Conservation (phyloP, 179 eudicot genomes). For the Beta macrorhiza region DNA sequence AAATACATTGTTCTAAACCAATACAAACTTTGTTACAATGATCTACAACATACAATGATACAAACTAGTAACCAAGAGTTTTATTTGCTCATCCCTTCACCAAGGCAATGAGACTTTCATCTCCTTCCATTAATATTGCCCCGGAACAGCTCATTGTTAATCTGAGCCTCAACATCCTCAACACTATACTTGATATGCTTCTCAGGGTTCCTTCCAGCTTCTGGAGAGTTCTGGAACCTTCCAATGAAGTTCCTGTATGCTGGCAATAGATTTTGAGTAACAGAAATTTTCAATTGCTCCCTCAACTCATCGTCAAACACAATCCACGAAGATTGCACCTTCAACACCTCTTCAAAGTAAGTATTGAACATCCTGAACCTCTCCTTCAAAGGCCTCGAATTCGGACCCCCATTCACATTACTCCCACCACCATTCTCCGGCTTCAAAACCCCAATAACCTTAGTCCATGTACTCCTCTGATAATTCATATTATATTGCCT, state of each 20-base stretch:
- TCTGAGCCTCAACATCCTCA: conserved; percentile 72
- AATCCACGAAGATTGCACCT: conserved; percentile 70
- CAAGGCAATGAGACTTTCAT: conserved; percentile 27
- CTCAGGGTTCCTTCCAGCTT: conserved; percentile 67
- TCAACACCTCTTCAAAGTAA: conserved; percentile 66
- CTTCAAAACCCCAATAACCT: conserved; percentile 67
- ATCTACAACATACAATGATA: conserved; percentile 13
- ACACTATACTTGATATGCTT: conserved; percentile 61
- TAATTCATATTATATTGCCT: conserved; percentile 63
- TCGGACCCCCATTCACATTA: conserved; percentile 13
- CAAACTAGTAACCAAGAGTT: neutral
- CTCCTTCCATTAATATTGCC: conserved; percentile 58
- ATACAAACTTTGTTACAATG: conserved; percentile 32
- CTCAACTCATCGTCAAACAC: conserved; percentile 69
- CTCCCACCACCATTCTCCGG: conserved; percentile 41
- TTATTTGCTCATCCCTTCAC: conserved; percentile 10
- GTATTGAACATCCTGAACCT: conserved; percentile 70
- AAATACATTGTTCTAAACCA: conserved; percentile 7
- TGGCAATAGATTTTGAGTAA: conserved; percentile 45
- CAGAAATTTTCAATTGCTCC: conserved; percentile 63
- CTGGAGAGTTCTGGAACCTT: conserved; percentile 52
- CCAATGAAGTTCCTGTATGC: conserved; percentile 75
- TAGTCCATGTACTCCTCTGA: conserved; percentile 82
- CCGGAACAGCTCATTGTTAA: conserved; percentile 61
- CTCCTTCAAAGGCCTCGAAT: conserved; percentile 58